Base-by-base conservation (phyloP, 192 early-diverging fungal species). In the Coemansia furcata region DNA sequence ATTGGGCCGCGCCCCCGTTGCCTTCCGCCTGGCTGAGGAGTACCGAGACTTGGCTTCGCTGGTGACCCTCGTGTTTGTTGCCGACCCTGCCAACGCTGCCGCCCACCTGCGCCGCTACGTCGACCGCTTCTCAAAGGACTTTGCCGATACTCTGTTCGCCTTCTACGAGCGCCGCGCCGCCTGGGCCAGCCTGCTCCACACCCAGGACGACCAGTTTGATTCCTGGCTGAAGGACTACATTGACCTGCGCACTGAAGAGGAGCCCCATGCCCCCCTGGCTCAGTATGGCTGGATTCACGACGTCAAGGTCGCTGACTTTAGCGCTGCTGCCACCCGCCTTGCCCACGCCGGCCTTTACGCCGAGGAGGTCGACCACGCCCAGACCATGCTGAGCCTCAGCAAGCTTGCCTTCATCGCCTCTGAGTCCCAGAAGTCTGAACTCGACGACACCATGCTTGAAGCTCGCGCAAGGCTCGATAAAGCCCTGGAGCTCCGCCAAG, bases 151-250 rank as follows among this genome's bases (percentile, higher is more conserved):
- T 1, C 62, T 84, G 38, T 73, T 80, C 47, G 73, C 74, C 29
- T 81, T 74, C 46, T 85, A 80, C 39, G 77, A 82, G 62, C 71
- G 68, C n/a, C 70, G 80, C 36, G 55, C 42, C 15, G 80, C 74
- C 29, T 82, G 80, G 80, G 74, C 74, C n/a, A 80, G 73, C 21
- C 73, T 80, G 36, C 60, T 76, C 19, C 21, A 61, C 58, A 49
- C 62, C 3, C 66, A 68, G 21, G 78, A 68, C 33, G 37, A 40
- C 4, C 23, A n/a, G 10, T 58, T 68, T 14, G 78, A 71, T 32
- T 47, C 6, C 1, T 75, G 66, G 65, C 70, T 80, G 5, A 68
- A 66, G 66, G 57, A 65, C n/a, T 76, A 68, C 47, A 50, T 80
- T 30, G 78, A 75, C 26, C 10, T 63, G 49, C 49, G 68, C 19